Evolutionary conservation across 139 green algal species (phyloP).

Genomic region (Coelastrella sp.): DNA sequence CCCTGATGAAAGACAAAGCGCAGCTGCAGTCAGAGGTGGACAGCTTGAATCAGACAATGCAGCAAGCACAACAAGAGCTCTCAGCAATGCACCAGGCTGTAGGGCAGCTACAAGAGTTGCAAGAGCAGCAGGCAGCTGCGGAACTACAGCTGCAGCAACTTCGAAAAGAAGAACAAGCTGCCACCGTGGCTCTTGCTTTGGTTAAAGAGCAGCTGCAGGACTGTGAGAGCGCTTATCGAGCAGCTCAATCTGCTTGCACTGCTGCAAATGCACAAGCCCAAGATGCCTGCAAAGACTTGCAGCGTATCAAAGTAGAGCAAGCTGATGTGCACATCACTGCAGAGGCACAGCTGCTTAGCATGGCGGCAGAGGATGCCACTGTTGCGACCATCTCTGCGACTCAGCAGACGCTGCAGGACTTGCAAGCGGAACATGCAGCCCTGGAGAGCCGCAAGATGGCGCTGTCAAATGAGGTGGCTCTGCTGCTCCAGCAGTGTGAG

Average conservation of each 20-base stretch:
- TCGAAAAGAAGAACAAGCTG: slow-evolving; percentile 8
- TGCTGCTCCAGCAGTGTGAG: no score
- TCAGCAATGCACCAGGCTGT: not conserved
- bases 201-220: slow-evolving; percentile 39
- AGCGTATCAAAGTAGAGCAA: not conserved
- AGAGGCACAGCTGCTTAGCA: no score
- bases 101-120: slow-evolving; percentile 25
- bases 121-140: slow-evolving; percentile 17
- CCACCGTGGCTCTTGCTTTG: not conserved
- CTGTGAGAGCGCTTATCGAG: no score
- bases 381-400: not conserved
- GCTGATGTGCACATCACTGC: no score
- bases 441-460: not conserved
- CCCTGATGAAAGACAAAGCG: not conserved
- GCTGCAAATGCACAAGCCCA: no score
- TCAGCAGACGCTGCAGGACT: slow-evolving; percentile 33
- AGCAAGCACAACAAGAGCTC: slow-evolving; percentile 7
- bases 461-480: no score
- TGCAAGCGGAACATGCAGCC: slow-evolving; percentile 22
- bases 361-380: no score
- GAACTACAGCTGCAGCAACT: slow-evolving; percentile 20
- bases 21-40: not conserved
- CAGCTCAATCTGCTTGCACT: no score
- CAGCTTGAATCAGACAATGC: slow-evolving; percentile 8
- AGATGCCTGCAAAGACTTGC: no score